A percentile compares a stretch with the other conserved stretches of the same genome.
Evolutionary conservation across 768 basidiomycete genomes (phyloP).

Genomic region (Hirschioporus abietinus): DNA sequence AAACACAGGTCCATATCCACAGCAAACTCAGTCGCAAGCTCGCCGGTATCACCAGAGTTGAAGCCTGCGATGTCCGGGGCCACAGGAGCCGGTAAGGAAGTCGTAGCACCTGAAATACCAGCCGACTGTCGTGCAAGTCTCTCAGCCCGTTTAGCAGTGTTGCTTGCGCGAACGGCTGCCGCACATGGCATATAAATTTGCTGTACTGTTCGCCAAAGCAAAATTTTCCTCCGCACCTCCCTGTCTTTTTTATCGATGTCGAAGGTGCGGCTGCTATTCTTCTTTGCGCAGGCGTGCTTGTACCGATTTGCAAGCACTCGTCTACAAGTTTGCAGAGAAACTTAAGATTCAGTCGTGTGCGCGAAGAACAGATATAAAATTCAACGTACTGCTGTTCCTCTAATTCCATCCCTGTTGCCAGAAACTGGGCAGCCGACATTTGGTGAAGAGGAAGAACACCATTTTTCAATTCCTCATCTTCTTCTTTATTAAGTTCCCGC

Average conservation of each 20-base stretch:
- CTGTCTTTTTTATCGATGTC: background rate
- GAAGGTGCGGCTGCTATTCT: background rate
- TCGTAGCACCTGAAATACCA: no score
- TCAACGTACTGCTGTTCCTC: constrained; percentile 20
- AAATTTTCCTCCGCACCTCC: background rate
- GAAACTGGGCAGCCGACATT: constrained; percentile 13
- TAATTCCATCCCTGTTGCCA: constrained; percentile 17
- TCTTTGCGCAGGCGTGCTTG: background rate
- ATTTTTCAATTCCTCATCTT: background rate
- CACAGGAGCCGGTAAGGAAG: background rate
- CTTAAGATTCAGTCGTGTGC: no score
- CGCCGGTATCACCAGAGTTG: background rate
- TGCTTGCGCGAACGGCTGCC: background rate
- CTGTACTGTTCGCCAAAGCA: constrained; percentile 12
- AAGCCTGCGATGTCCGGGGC: background rate
- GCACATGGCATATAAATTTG: constrained; percentile 15
- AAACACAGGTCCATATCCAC: constrained; percentile 13
- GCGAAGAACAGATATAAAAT: background rate
- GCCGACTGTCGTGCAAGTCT: background rate
- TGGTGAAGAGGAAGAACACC: constrained; percentile 12
- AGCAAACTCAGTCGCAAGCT: background rate
- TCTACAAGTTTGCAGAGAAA: background rate
- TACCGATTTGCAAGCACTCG: background rate
- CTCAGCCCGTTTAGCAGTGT: background rate
- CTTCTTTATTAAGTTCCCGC: constrained; percentile 11